phyloP scores from a whole-genome alignment of 148 eudicot species.

The Drosera capensis region DNA sequence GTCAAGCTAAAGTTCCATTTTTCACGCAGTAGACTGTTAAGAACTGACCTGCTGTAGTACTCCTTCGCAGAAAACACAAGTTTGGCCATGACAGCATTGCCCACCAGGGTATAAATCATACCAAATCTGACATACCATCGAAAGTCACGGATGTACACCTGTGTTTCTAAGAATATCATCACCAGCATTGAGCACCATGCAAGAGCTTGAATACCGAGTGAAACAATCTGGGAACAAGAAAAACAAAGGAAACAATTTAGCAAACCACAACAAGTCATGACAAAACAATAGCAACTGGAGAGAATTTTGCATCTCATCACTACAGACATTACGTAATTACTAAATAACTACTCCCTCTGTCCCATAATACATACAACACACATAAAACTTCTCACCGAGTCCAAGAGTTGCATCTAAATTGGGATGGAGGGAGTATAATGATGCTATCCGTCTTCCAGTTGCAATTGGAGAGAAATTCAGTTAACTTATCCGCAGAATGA shows the following conservation, averaged over 20 bases:
- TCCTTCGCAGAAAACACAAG: conserved; percentile 67
- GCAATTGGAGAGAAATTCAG: too few species aligned
- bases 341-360: too few species aligned
- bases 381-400: too few species aligned
- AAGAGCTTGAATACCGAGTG: conserved; percentile 52
- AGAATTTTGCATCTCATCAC: too few species aligned
- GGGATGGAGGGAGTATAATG: too few species aligned
- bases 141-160: conserved; percentile 61
- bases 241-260: background rate
- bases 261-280: background rate
- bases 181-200: conserved; percentile 74
- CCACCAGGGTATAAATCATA: conserved; percentile 67
- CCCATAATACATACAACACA: too few species aligned
- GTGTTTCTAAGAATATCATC: conserved; percentile 70
- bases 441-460: too few species aligned
- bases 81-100: conserved; percentile 64
- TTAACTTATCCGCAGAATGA: too few species aligned
- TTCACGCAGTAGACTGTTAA: too few species aligned
- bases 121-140: conserved; percentile 85
- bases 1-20: too few species aligned
- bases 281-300: conserved; percentile 1
- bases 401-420: too few species aligned
- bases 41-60: conserved; percentile 46
- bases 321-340: too few species aligned
- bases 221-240: conserved; percentile 34